These are phyloP conservation scores for Tilletia indica DNA, from an alignment of 1,284 basidiomycete genomes.

Conservation along the genomic window DNA sequence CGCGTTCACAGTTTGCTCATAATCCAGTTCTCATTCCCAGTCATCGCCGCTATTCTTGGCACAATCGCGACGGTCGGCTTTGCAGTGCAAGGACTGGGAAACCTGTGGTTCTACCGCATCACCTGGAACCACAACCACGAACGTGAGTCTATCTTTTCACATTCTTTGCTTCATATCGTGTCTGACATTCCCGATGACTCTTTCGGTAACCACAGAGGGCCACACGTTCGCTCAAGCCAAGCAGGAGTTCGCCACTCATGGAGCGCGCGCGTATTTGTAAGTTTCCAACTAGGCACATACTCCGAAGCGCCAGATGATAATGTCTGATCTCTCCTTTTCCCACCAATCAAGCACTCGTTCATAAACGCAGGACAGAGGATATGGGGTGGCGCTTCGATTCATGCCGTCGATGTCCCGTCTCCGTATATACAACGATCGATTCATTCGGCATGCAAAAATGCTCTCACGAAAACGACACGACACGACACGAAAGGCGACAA, in stretches of 20 bases:
- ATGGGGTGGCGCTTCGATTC: neutral
- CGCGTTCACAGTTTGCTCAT: neutral
- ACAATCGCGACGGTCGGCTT: conserved; percentile 80
- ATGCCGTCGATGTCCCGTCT: neutral
- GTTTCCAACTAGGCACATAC: neutral
- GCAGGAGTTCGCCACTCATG: conserved; percentile 76
- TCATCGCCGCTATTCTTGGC: conserved; percentile 63
- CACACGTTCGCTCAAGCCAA: conserved; percentile 67
- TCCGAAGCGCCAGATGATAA: no score
- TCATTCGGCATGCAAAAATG: no score
- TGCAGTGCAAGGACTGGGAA: conserved; percentile 77
- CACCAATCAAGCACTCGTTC: no score
- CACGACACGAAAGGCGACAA: no score
- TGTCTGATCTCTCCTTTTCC: neutral
- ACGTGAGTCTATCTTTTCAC: conserved; percentile 42
- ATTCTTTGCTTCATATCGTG: no score
- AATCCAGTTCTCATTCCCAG: neutral
- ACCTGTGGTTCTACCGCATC: conserved; percentile 75
- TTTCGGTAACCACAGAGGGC: conserved; percentile 22
- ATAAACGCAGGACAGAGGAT: no score
- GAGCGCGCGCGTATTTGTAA: conserved; percentile 77
- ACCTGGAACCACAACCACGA: conserved; percentile 81
- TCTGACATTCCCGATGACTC: no score
- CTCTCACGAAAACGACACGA: no score
- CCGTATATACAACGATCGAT: no score